Evolutionary conservation across 768 basidiomycete species (phyloP).

Genomic region (Trametes cubensis): DNA sequence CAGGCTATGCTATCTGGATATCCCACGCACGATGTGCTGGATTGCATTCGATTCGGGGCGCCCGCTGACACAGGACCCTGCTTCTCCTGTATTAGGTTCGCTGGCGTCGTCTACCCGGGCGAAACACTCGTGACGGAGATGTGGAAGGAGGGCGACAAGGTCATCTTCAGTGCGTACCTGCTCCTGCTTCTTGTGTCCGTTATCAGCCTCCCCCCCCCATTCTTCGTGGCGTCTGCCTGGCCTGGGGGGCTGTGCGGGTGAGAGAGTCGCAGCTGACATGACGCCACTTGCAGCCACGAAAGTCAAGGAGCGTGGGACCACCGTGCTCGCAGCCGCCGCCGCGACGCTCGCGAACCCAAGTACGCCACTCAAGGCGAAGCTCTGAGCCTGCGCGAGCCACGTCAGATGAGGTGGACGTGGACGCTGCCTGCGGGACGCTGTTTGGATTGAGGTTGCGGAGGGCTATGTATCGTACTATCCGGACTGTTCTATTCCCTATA

Average conservation of each 20-base stretch:
- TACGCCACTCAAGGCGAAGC: slow-evolving; percentile 55
- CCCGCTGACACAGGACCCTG: neutral
- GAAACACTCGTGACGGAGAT: slow-evolving; percentile 95
- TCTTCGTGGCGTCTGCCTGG: neutral
- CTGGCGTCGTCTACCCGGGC: slow-evolving; percentile 91
- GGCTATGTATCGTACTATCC: slow-evolving; percentile 3
- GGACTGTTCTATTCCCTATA: slow-evolving; percentile 1
- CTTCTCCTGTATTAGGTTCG: slow-evolving; percentile 55
- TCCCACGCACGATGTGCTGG: neutral
- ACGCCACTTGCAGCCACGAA: slow-evolving; percentile 60
- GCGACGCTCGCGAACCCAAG: slow-evolving; percentile 61
- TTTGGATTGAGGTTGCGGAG: neutral
- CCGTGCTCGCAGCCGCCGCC: slow-evolving; percentile 78
- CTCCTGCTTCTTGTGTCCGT: slow-evolving; percentile 1
- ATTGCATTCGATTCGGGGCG: neutral
- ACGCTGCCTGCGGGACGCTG: neutral
- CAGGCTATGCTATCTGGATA: neutral
- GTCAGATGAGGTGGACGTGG: neutral
- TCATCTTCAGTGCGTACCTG: slow-evolving; percentile 82
- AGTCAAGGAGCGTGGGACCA: slow-evolving; percentile 80
- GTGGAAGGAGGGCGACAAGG: slow-evolving; percentile 95
- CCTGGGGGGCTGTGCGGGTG: slow-evolving; percentile 5
- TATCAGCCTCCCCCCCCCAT: too few species aligned
- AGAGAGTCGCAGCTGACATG: slow-evolving; percentile 4
- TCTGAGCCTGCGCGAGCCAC: slow-evolving; percentile 40